Evolutionary conservation across 2,329 filamentous ascomycete genomes (phyloP), one percentile per base, ranked within the genome.

Genomic region (Sporothrix pallida): DNA sequence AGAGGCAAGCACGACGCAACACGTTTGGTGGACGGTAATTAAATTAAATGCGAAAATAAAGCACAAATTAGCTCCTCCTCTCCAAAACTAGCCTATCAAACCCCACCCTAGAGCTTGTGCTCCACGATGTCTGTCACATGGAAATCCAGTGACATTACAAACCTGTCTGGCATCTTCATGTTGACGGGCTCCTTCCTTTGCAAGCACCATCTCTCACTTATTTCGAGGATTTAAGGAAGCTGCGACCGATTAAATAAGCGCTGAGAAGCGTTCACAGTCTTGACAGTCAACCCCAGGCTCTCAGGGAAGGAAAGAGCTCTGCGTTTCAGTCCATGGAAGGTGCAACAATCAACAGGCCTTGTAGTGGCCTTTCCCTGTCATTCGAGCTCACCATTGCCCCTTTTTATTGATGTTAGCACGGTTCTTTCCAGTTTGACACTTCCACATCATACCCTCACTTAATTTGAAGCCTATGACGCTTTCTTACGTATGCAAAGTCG

Each of bases 21-120:
- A 2, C 13, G 48, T 52, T 15, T 60, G 56, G 56, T 62, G 58
- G 4, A 42, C 4, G 10, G 0, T 3, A 44, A 46, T 23, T 23
- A 46, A 63, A 63, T 20, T 63, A 63, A 63, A 63, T 9, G 13
- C 20, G 17, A 44, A 62, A 63, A 63, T 63, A 63, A 63, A 46
- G 13, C 58, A 42, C n/a, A 62, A 37, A 62, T 42, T 62, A 62
- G 58, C 56, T 37, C 4, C 12, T n/a, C 13, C 26, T 60, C 37
- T 46, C n/a, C 60, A 44, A 17, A 46, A 65, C 37, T n/a, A 8
- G 3, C 31, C 20, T n/a, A 37, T 37, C 31, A 9, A 20, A 23
- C 60, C 60, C 60, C 60, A 44, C 60, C 60, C 10, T 37, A 26
- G 7, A 46, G 37, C 60, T 46, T 65, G 60, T 15, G 60, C 20